Evolutionary conservation across 139 green algal species (phyloP).

Genomic region (Chlorella sp.): DNA sequence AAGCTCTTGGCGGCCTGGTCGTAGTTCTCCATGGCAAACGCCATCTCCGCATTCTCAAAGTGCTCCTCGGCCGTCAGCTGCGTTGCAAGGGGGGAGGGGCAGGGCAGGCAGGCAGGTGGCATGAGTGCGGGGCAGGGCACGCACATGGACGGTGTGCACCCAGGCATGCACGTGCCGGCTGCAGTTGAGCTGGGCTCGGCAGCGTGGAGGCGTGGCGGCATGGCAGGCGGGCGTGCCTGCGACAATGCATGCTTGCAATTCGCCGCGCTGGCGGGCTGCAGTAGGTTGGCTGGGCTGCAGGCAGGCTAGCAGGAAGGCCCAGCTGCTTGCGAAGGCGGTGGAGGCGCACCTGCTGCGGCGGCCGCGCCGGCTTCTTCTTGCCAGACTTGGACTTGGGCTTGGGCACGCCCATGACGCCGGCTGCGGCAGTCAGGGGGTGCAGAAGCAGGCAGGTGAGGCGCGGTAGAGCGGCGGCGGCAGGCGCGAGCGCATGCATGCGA

Average conservation of each 20-base stretch:
- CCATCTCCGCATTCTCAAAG: slow-evolving; percentile 44
- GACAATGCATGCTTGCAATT: no score
- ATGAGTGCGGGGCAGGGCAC: no score
- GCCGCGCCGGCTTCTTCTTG: slow-evolving; percentile 12
- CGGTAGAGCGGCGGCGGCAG: not conserved
- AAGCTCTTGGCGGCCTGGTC: slow-evolving; percentile 6
- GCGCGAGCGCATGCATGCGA: no score
- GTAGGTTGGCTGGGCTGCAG: no score
- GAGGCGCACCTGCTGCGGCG: slow-evolving; percentile 26
- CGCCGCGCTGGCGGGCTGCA: no score
- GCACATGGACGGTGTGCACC: no score
- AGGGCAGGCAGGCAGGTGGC: no score
- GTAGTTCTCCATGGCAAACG: slow-evolving; percentile 36
- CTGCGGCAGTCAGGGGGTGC: not conserved
- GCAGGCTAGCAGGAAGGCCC: no score
- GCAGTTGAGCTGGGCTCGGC: not conserved
- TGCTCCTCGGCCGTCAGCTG: slow-evolving; percentile 40
- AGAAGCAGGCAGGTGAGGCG: not conserved
- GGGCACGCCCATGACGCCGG: slow-evolving; percentile 8
- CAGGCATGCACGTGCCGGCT: no score
- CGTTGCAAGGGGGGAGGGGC: not conserved
- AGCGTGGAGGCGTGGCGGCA: not conserved
- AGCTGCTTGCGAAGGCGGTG: not conserved
- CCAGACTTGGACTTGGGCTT: slow-evolving; percentile 7
- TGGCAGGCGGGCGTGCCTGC: not conserved